phyloP scores from a whole-genome alignment of 2,329 filamentous ascomycete genomes.

The Lachnellula suecica region DNA sequence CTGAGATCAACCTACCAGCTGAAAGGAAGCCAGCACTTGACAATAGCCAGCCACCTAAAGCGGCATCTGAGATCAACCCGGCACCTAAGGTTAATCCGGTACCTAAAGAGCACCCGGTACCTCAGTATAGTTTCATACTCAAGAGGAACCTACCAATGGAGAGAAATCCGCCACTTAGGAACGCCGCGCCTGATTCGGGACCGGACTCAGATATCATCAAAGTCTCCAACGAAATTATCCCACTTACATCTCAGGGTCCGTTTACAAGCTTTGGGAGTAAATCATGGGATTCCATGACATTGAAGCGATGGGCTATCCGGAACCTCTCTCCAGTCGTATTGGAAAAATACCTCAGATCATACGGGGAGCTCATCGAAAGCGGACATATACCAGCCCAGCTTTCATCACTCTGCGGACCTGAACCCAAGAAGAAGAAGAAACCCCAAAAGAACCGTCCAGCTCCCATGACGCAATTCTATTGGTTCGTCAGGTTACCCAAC shows the following conservation, averaged over 20 bases:
- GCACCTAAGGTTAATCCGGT: no score
- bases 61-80: no score
- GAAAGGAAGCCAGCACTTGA: no score
- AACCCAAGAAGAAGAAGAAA: neutral
- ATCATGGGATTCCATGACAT: conserved; percentile 2
- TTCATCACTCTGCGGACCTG: neutral
- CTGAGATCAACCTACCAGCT: no score
- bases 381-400: neutral
- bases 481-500: conserved; percentile 1
- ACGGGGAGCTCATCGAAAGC: neutral
- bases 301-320: neutral
- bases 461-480: neutral
- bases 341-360: neutral
- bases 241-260: neutral
- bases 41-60: no score
- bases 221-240: neutral
- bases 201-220: neutral
- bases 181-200: neutral
- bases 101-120: no score
- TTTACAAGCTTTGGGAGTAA: neutral
- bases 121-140: no score
- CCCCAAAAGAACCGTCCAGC: neutral
- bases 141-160: neutral
- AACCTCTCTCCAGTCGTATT: conserved; percentile 3
- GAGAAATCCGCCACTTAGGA: neutral